Evolutionary conservation across 1,139 yeast species (phyloP).

Genomic region (Maudiozyma humilis): DNA sequence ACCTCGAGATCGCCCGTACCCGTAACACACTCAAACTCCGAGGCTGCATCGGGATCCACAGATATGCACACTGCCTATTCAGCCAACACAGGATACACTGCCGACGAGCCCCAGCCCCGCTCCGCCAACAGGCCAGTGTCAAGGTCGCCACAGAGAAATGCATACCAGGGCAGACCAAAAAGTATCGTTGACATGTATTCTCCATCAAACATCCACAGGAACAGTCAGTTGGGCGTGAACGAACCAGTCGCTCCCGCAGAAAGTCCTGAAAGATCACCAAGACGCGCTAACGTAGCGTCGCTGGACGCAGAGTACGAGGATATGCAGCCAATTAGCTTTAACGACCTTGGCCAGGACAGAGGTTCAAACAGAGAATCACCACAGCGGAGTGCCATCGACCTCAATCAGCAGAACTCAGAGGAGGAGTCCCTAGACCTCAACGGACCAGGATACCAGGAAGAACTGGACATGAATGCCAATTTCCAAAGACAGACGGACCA

Average conservation of each 20-base stretch:
- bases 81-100: no score
- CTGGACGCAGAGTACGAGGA: conserved; percentile 1
- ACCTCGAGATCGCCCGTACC: neutral
- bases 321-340: conserved; percentile 3
- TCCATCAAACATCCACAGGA: neutral
- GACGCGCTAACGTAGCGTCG: neutral
- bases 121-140: conserved; percentile 2
- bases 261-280: neutral
- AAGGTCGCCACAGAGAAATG: conserved; percentile 3
- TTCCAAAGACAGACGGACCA: neutral
- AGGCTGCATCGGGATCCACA: neutral
- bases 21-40: neutral
- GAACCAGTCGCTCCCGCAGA: neutral
- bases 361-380: neutral
- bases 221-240: neutral
- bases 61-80: neutral
- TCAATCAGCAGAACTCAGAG: neutral
- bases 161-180: conserved; percentile 1
- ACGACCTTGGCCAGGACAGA: conserved; percentile 6
- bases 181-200: neutral
- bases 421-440: neutral
- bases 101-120: neutral
- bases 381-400: neutral
- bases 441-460: neutral
- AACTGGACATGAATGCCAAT: neutral